Conservation (phyloP, 2,329 filamentous ascomycete genomes). For the Neopestalotiopsis clavispora region DNA sequence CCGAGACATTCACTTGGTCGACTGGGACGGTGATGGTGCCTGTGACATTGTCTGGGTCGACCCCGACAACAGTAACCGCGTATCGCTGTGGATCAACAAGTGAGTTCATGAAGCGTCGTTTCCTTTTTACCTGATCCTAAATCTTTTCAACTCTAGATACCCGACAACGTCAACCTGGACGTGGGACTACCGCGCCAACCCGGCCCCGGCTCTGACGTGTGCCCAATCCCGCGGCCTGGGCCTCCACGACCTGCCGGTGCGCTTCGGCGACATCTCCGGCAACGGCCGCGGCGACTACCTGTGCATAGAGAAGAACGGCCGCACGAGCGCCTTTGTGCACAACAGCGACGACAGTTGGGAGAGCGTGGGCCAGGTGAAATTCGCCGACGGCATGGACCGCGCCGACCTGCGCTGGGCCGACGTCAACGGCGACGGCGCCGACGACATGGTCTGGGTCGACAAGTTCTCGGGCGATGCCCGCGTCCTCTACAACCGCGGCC, state of each 20-base stretch:
- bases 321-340: constrained; percentile 30
- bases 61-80: constrained; percentile 27
- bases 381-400: constrained; percentile 34
- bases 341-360: constrained; percentile 21
- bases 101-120: background rate
- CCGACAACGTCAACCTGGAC: constrained; percentile 17
- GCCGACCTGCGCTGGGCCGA: constrained; percentile 43
- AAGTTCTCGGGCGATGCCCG: constrained; percentile 38
- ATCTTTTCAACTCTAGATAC: background rate
- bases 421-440: constrained; percentile 41
- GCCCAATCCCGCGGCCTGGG: constrained; percentile 30
- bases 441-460: constrained; percentile 40
- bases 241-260: constrained; percentile 32
- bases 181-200: constrained; percentile 19
- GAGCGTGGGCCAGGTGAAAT: constrained; percentile 35
- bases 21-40: constrained; percentile 43
- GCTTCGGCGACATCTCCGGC: constrained; percentile 38
- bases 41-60: constrained; percentile 40
- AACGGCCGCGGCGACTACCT: constrained; percentile 37
- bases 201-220: constrained; percentile 23
- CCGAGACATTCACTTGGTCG: constrained; percentile 37
- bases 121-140: too few species aligned
- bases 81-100: constrained; percentile 34
- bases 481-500: constrained; percentile 38
- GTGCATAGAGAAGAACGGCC: constrained; percentile 36